Base-by-base conservation (phyloP, 176 grass and related monocot species). In the Typha latifolia region DNA sequence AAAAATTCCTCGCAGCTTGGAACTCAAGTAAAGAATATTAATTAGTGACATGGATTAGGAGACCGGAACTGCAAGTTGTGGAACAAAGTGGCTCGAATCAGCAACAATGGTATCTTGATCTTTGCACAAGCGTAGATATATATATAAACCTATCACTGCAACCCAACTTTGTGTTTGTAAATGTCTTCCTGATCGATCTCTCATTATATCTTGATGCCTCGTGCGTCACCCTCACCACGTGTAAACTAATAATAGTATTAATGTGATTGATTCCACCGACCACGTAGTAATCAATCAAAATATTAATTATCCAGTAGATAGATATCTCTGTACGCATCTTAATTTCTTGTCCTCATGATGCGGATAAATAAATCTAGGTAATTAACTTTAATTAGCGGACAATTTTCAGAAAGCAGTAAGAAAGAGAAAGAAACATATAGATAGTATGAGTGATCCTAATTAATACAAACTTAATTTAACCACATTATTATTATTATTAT, bases 401-500 rank as follows among this genome's bases (percentile, higher is more conserved):
- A 59, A 19, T 14, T 19, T 59, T 59, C 1, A 43, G 6, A 43
- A 43, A 43, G 37, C 37, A 7, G 9, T 59, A 11, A 19, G 18
- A 19, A 9, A 59, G 51, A 55, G 14, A 55, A 55, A 18, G 51
- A 55, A 16, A 18, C 4, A 13, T 6, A 53, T 13, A 53, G 14
- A 7, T 3, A 4, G 14, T 16, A 55, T 18, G 51, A 29, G 27
- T 29, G 27, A 43, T 9, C 5, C 2, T 59, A 18, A 2, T 10
- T 59, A 19, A 59, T 59, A 59, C 53, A 59, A 59, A 21, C 53
- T 59, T 21, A 5, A 59, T 59, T 18, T 59, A 22, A 8, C 53
- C 53, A 59, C 53, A 59, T 59, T 19, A 59, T 59, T 22, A 57
- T 18, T 56, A 57, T 59, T 59, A 59, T 59, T 19, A 59, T 59